Evolutionary conservation across 2,329 filamentous ascomycete species (phyloP), one percentile per base, ranked within the genome.

Genomic region (Cladophialophora immunda): DNA sequence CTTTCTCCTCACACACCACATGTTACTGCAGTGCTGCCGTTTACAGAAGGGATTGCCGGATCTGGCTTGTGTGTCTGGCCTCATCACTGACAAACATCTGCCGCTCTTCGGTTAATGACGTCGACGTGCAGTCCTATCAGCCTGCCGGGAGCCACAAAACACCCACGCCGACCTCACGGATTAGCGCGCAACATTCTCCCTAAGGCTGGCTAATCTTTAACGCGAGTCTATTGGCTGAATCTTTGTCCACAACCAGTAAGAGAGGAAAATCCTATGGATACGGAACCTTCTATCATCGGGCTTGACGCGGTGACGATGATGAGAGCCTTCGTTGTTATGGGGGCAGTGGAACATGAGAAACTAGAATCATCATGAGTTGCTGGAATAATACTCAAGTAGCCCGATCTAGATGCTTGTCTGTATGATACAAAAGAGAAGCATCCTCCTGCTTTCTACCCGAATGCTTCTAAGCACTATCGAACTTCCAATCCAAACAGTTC

Each of bases 151-250:
- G 29, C 41, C 38, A 38, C 45, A 53, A 50, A 59, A 22, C 57
- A 47, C 17, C 57, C 13, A 25, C 15, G 19, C 22, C n/a, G 19
- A 29, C 19, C 45, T 6, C n/a, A 53, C 54, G 41, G 53, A 62
- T 62, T 62, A 57, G 29, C 30, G 50, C 45, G 58, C 52, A 62
- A 66, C 58, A 45, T 66, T 66, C 22, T 62, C 36, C 53, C 64
- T 17, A 58, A 30, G 25, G 17, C 62, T 58, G 64, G 64, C 36
- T 62, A 66, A 66, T 55, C 47, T 53, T 66, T 66, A 11, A 32
- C 30, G 6, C 64, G 22, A 22, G 30, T 32, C 25, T 41, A 66
- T 66, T 66, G 64, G 52, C 59, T 62, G 52, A 62, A 58, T 58
- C 30, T 62, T 62, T 62, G 58, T n/a, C 64, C 64, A 56, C 17